These are phyloP conservation scores for Paratinospora sagittata DNA, from an alignment of 164 flowering plant species.

Conservation along the genomic window DNA sequence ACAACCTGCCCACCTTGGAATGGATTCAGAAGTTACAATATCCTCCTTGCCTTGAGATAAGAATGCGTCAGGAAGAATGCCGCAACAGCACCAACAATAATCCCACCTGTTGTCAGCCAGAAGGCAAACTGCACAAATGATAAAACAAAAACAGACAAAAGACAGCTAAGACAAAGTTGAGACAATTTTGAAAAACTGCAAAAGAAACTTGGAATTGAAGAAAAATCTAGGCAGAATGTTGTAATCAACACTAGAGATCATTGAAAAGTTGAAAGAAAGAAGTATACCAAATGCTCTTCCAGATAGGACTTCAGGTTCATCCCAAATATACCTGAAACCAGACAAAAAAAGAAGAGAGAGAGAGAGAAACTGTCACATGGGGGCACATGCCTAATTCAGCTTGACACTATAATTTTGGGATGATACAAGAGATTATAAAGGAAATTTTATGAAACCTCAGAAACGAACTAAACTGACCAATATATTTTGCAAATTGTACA, in stretches of 20 bases:
- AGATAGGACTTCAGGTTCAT: slow-evolving; percentile 96
- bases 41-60: slow-evolving; percentile 67
- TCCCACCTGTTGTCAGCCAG: slow-evolving; percentile 88
- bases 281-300: slow-evolving; percentile 85
- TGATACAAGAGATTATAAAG: not conserved
- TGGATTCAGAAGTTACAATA: slow-evolving; percentile 30
- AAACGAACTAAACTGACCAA: too few species aligned
- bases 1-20: slow-evolving; percentile 2
- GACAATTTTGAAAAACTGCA: not conserved
- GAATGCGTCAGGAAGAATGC: slow-evolving; percentile 73
- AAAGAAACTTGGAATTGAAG: not conserved
- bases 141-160: not conserved
- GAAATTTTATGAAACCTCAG: too few species aligned
- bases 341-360: not conserved
- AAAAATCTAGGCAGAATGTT: too few species aligned
- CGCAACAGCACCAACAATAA: slow-evolving; percentile 63
- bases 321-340: slow-evolving; percentile 87
- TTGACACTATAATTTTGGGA: not conserved
- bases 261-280: not conserved
- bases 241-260: not conserved
- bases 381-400: not conserved
- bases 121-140: slow-evolving; percentile 81
- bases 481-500: too few species aligned
- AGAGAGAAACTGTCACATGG: not conserved
- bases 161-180: not conserved